Evolutionary conservation across 2,329 filamentous ascomycete genomes (phyloP), one percentile per base, ranked within the genome.

Genomic region (Diaporthe sp.): DNA sequence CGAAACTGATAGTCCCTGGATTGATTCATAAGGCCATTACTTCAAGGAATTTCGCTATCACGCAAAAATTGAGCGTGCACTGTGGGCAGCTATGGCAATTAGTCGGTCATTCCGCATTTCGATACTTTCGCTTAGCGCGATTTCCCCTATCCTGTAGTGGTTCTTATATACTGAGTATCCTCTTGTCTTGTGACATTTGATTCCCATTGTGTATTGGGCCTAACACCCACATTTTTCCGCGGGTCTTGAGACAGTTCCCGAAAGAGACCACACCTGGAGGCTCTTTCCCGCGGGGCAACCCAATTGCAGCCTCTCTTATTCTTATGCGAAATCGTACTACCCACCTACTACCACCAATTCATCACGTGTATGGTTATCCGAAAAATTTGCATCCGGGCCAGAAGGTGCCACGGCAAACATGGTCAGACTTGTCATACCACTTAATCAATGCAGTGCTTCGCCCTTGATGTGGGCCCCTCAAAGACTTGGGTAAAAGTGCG

Each of bases 361-460:
- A 22, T 35, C 28, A 50, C 7, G 25, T 28, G n/a, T 28, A 9
- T 19, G 30, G 19, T 33, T 13, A 25, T 25, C 12, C 30, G 19
- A 8, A 9, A 28, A 33, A 17, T 45, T 35, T 9, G 40, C 12
- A 17, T 35, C 12, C 19, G 13, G 40, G 42, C 61, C 61, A 45
- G 28, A 50, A 33, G 19, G 28, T 47, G 28, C 61, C 42, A 33
- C 61, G 28, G 15, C 2, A 66, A 45, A 7, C 10, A n/a, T 47
- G 25, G 38, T 47, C 40, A 64, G 60, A 47, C 60, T 47, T 47
- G 38, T 47, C 25, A 45, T 30, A 47, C 60, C 40, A n/a, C n/a
- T 47, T 47, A 47, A 47, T 47, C 28, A 64, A 66, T 50, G 42
- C 61, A n/a, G 61, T 67, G 61, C 61, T 50, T 50, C 42, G 30